Evolutionary conservation across 495 filamentous ascomycete species (phyloP), one percentile per base, ranked within the genome.

Genomic region (Penicillium psychrofluorescens): DNA sequence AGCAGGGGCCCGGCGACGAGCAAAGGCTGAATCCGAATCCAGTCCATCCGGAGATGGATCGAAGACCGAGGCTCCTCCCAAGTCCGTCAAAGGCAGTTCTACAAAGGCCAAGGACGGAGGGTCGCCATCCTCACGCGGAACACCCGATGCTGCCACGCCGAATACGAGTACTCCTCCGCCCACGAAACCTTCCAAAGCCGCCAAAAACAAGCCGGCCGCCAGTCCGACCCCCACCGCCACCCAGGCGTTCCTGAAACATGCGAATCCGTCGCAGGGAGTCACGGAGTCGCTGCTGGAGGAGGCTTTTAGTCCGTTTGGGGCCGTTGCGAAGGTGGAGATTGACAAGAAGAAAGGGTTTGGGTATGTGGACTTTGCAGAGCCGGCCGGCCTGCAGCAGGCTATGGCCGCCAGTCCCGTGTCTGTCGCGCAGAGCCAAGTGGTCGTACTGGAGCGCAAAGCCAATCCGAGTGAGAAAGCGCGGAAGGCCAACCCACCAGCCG

Each of bases 341-440:
- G 89, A 95, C 54, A 86, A 86, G 63, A 83, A 88, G 56, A 95
- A 95, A 62, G 90, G 89, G 2, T 94, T 94, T 53, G 90, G 88
- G 8, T 95, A 95, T 50, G 81, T 90, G 31, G 86, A 92, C 44
- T 95, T 95, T 61, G 78, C 73, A 4, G 78, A 84, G 16, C 74
- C 80, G 2, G 78, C 84, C 12, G 75, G 75, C 7, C 68, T 95
- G 15, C 78, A 77, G 50, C 84, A 83, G 49, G 90, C 90, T 15
- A 84, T 95, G 52, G 75, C 80, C 13, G 87, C 84, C 11, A 94
- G 86, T 53, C 87, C 87, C 0, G 74, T 95, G 12, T 67, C 79
- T 7, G 79, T 95, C 8, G 90, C 84, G 9, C 84, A 91, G 64
- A 88, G 87, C 8, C 82, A 85, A 6, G 88, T 95, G 7, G 85